Evolutionary conservation across 2,329 filamentous ascomycete species (phyloP).

Genomic region (Diaporthe destruens): DNA sequence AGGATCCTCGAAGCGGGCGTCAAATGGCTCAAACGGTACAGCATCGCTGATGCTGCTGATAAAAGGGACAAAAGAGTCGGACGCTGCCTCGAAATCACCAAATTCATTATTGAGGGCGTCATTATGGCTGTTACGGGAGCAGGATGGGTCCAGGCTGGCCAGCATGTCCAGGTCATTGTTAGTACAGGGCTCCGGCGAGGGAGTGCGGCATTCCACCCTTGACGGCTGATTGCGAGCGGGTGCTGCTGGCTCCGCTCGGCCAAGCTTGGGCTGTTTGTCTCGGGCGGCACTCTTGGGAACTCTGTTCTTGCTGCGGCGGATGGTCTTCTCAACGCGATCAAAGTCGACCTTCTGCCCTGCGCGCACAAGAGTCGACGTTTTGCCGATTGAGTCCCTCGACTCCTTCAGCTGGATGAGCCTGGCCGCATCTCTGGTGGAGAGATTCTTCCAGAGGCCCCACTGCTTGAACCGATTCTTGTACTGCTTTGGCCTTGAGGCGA

Average conservation of each 20-base stretch:
- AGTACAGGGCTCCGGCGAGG: conserved; percentile 31
- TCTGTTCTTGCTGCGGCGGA: conserved; percentile 39
- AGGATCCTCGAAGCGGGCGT: conserved; percentile 16
- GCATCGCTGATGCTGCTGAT: conserved; percentile 25
- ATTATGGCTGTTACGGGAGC: not conserved
- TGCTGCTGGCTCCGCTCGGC: conserved; percentile 24
- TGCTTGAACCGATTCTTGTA: conserved; percentile 40
- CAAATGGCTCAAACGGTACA: conserved; percentile 1
- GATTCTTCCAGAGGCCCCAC: conserved; percentile 40
- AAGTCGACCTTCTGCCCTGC: conserved; percentile 37
- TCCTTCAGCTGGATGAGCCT: conserved; percentile 34
- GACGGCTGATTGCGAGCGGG: conserved; percentile 29
- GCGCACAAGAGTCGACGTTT: conserved; percentile 34
- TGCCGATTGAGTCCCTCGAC: conserved; percentile 35
- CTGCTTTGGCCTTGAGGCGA: conserved; percentile 35
- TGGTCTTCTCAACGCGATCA: conserved; percentile 29
- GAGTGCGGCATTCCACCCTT: conserved; percentile 37
- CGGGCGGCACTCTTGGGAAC: conserved; percentile 15
- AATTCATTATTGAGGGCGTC: not conserved
- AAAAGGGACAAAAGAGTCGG: not conserved
- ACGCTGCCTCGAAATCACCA: not conserved
- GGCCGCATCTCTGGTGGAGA: conserved; percentile 34
- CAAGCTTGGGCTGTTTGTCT: not conserved
- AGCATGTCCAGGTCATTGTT: not conserved
- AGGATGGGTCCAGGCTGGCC: conserved; percentile 1